Conservation (phyloP, 2,329 filamentous ascomycete genomes). For the Aspergillus tanneri region DNA sequence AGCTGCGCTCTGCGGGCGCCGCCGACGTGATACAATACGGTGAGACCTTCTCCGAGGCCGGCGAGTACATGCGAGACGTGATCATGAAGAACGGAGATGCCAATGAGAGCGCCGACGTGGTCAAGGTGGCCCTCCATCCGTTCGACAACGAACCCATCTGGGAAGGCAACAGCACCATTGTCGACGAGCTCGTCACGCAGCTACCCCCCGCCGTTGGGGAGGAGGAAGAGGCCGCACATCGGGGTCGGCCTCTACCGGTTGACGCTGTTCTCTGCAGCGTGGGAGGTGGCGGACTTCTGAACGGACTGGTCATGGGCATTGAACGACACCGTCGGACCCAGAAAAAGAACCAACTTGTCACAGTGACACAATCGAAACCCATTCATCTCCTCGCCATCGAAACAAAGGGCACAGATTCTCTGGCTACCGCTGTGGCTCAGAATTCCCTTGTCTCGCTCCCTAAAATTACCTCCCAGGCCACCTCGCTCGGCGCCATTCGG, state of each 20-base stretch:
- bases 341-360: slow-evolving; percentile 25
- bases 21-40: slow-evolving; percentile 66
- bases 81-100: slow-evolving; percentile 35
- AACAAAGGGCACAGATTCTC: slow-evolving; percentile 69
- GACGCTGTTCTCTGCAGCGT: slow-evolving; percentile 75
- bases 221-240: slow-evolving; percentile 30
- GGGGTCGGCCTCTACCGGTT: slow-evolving; percentile 45
- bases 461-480: slow-evolving; percentile 73
- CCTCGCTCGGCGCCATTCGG: slow-evolving; percentile 68
- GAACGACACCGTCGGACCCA: slow-evolving; percentile 47
- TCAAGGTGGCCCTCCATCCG: slow-evolving; percentile 45
- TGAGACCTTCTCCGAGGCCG: slow-evolving; percentile 67
- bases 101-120: slow-evolving; percentile 29
- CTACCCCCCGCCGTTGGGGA: slow-evolving; percentile 36
- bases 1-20: slow-evolving; percentile 67
- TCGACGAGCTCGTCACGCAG: slow-evolving; percentile 46
- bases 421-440: slow-evolving; percentile 59
- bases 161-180: slow-evolving; percentile 47
- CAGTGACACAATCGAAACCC: slow-evolving; percentile 28
- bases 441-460: slow-evolving; percentile 63
- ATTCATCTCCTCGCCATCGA: slow-evolving; percentile 68
- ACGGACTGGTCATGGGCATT: slow-evolving; percentile 71
- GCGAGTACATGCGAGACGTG: slow-evolving; percentile 61
- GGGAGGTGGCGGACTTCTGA: slow-evolving; percentile 77
- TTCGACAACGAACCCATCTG: slow-evolving; percentile 49